Evolutionary conservation across 148 eudicot genomes (phyloP).

Genomic region (Camellia japonica): DNA sequence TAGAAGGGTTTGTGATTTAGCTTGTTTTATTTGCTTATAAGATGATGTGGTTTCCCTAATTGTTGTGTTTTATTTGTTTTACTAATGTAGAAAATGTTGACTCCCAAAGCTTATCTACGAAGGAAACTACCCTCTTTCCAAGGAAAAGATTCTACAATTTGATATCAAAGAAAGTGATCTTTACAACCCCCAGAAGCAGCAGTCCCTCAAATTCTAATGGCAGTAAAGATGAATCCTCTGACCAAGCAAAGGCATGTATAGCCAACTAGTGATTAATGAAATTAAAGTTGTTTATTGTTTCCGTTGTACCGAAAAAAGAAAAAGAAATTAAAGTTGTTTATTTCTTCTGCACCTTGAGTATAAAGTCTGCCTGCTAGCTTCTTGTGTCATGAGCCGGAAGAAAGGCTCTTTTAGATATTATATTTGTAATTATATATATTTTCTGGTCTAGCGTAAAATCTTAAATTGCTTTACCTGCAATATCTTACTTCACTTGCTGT

Average conservation of each 20-base stretch:
- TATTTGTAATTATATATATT: no score
- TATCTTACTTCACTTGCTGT: background rate
- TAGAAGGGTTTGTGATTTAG: background rate
- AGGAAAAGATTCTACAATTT: slow-evolving; percentile 13
- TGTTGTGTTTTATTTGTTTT: background rate
- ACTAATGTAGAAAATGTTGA: slow-evolving; percentile 19
- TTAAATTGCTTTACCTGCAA: background rate
- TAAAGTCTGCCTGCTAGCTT: background rate
- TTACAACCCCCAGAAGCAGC: slow-evolving; percentile 42
- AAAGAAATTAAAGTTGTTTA: background rate
- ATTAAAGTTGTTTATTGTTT: background rate
- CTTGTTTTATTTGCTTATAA: background rate
- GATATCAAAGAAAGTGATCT: slow-evolving; percentile 10
- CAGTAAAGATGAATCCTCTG: slow-evolving; percentile 33
- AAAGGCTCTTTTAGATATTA: background rate
- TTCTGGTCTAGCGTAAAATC: background rate
- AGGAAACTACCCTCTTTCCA: slow-evolving; percentile 1
- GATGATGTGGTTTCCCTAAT: background rate
- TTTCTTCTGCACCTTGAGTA: background rate
- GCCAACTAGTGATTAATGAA: background rate
- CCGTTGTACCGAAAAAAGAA: no score
- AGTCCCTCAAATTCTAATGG: slow-evolving; percentile 36
- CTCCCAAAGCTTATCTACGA: slow-evolving; percentile 12
- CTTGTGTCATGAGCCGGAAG: background rate
- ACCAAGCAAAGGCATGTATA: slow-evolving; percentile 42